Percentiles rank a stretch among this genome's conserved stretches.
Conservation (phyloP, 768 basidiomycete species). For the Crepidotus variabilis region DNA sequence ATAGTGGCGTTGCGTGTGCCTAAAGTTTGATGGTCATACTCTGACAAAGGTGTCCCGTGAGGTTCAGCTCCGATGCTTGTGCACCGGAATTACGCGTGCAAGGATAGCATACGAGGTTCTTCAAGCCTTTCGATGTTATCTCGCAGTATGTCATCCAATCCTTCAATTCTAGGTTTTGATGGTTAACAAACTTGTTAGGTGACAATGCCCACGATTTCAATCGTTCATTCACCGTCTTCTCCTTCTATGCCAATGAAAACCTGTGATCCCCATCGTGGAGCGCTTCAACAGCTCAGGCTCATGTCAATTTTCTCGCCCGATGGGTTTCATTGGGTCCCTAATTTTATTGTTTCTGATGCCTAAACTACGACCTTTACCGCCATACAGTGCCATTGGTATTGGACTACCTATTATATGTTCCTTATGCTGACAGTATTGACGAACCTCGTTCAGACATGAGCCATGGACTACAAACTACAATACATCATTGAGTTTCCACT, state of each 20-base stretch:
- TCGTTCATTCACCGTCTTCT: not conserved
- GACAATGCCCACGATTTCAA: not conserved
- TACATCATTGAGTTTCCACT: no score
- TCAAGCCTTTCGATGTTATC: not conserved
- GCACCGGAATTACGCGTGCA: not conserved
- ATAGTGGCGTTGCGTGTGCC: not conserved
- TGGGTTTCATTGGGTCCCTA: not conserved
- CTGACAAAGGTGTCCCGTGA: not conserved
- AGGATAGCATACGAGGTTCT: not conserved
- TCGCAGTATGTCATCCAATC: not conserved
- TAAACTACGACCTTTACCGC: not conserved
- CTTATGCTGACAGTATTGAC: no score
- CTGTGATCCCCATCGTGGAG: not conserved
- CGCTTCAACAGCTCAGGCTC: not conserved
- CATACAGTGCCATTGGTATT: no score
- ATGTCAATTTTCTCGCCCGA: not conserved
- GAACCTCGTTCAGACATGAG: no score
- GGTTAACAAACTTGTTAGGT: not conserved
- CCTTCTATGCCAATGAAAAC: not conserved
- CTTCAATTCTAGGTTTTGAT: not conserved
- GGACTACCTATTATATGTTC: no score
- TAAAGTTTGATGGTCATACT: not conserved
- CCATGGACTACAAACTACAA: no score
- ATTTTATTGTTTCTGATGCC: not conserved
- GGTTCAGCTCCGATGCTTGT: not conserved